Evolutionary conservation across 768 basidiomycete species (phyloP).

Genomic region (Mycena pura): DNA sequence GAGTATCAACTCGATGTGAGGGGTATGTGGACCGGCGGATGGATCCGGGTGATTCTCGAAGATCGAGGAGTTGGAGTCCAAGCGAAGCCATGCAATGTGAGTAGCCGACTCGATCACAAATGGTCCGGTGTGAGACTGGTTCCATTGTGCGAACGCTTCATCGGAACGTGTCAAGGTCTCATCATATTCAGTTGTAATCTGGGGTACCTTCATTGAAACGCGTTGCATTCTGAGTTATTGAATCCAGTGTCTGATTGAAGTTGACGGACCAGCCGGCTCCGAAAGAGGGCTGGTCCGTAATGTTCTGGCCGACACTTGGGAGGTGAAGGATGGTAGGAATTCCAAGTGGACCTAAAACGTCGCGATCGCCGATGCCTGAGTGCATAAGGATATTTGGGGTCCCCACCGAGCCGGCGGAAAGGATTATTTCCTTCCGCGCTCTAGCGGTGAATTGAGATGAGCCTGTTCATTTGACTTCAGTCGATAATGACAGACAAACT

Average conservation of each 20-base stretch:
- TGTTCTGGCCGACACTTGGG: conserved; percentile 19
- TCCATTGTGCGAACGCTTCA: conserved; percentile 11
- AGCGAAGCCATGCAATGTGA: conserved; percentile 36
- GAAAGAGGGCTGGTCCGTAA: conserved; percentile 12
- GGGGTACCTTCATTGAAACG: too few species aligned
- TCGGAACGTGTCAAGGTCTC: too few species aligned
- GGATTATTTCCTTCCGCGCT: conserved; percentile 39
- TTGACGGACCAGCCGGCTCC: conserved; percentile 4
- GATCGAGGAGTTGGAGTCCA: conserved; percentile 30
- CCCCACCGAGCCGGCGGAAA: conserved; percentile 40
- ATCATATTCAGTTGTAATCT: too few species aligned
- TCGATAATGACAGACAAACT: neutral
- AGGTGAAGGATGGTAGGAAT: conserved; percentile 14
- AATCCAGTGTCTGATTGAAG: neutral
- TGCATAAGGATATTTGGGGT: conserved; percentile 31
- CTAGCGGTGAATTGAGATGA: conserved; percentile 6
- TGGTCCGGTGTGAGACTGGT: conserved; percentile 36
- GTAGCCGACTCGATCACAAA: conserved; percentile 30
- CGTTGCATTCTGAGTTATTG: neutral
- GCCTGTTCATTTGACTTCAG: neutral
- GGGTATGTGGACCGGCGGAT: conserved; percentile 39
- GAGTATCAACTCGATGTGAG: conserved; percentile 43
- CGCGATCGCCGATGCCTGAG: conserved; percentile 27
- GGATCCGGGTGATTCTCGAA: conserved; percentile 35
- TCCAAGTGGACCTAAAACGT: neutral